Evolutionary conservation across 75 land plant genomes (phyloP), one percentile per base, ranked within the genome.

Genomic region (Cupressus sempervirens): DNA sequence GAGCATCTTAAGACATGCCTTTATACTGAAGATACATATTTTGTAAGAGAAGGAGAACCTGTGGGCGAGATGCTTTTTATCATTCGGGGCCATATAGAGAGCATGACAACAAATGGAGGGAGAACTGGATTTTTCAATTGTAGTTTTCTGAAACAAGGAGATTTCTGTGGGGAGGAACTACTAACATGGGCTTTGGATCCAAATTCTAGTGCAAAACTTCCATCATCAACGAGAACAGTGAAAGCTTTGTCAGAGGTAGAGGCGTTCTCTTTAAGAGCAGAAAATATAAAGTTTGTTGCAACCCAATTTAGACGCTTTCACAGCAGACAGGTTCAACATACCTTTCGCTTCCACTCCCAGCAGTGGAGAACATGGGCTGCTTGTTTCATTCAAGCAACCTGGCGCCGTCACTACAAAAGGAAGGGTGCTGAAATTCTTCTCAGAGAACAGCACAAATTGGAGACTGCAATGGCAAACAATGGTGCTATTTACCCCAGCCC

Each of bases 181-280:
- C 88, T 96, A 38, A 93, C 97, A 0, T 96, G 97, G 98, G 98
- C 97, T 7, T 77, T 96, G 40, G 95, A 95, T 85, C 97, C 98
- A 0, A 94, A 91, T 84, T 82, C 98, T 9, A 86, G 87, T 29
- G 88, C 86, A 16, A 93, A 89, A 83, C 90, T 94, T 15, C 98
- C 98, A 56, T 90, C 90, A 23, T 95, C 97, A 12, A 93, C 98
- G 11, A 86, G 95, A 35, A 93, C 97, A 7, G 97, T 96, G 40
- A 88, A 83, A 70, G 95, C 97, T 12, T 53, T 93, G 82, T 88
- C 86, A 4, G 95, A 92, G 74, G 93, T 93, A 12, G 94, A 93
- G 82, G 95, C 93, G 15, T 93, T 93, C 80, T 84, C 95, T n/a
- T 68, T 93, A 70, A 86, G 50, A 38, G 94, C 95, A 0, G 93